phyloP scores from a whole-genome alignment of 768 basidiomycete genomes.

The Hebeloma cylindrosporum region DNA sequence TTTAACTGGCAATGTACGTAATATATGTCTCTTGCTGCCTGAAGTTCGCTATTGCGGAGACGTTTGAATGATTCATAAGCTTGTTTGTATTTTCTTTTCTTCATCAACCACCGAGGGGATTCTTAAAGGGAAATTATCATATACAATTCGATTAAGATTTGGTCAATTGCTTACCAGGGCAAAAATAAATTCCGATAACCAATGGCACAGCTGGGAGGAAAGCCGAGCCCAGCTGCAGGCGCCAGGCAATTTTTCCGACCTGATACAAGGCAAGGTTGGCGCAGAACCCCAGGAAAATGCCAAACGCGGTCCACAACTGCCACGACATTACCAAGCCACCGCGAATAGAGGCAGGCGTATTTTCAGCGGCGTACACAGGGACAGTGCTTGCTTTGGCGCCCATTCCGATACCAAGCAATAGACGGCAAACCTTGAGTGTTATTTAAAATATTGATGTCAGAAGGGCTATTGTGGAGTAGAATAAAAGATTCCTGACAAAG shows the following conservation, averaged over 20 bases:
- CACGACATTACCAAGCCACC: slow-evolving; percentile 89
- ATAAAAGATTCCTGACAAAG: slow-evolving; percentile 27
- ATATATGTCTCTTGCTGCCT: slow-evolving; percentile 75
- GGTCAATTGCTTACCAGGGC: slow-evolving; percentile 39
- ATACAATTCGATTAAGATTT: slow-evolving; percentile 26
- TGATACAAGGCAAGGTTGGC: slow-evolving; percentile 59
- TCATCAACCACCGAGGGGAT: slow-evolving; percentile 81
- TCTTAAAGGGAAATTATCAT: slow-evolving; percentile 34
- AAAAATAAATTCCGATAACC: slow-evolving; percentile 44
- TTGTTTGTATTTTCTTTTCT: slow-evolving; percentile 64
- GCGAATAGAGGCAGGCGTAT: slow-evolving; percentile 72
- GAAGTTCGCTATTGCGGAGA: slow-evolving; percentile 61
- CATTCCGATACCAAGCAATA: slow-evolving; percentile 60
- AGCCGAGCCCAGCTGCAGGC: slow-evolving; percentile 74
- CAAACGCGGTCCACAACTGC: slow-evolving; percentile 85
- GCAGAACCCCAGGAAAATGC: slow-evolving; percentile 68
- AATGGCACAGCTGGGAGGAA: slow-evolving; percentile 52
- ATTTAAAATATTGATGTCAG: neutral
- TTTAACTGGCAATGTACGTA: slow-evolving; percentile 70
- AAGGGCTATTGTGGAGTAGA: slow-evolving; percentile 2
- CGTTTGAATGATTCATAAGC: slow-evolving; percentile 64
- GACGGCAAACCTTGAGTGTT: slow-evolving; percentile 37
- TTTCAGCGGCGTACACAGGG: slow-evolving; percentile 66
- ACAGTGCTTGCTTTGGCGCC: slow-evolving; percentile 56
- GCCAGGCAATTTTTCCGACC: slow-evolving; percentile 64